A percentile compares a stretch with the other conserved stretches of the same genome.
Evolutionary conservation across 2,329 filamentous ascomycete species (phyloP).

Genomic region (Didymella lethalis): DNA sequence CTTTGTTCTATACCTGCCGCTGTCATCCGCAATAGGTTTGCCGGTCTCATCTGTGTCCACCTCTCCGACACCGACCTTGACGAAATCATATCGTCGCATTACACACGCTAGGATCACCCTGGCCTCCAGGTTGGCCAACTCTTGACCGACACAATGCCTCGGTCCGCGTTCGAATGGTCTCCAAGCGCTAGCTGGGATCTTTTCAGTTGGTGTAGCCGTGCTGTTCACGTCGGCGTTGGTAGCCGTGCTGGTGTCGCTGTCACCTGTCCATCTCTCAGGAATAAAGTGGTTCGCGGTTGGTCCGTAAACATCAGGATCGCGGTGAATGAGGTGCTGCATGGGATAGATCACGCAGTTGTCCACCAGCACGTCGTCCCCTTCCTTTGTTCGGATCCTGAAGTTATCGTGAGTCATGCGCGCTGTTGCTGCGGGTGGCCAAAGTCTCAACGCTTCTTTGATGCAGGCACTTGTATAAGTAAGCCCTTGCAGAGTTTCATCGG

Average conservation of each 20-base stretch:
- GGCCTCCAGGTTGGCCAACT: slow-evolving; percentile 63
- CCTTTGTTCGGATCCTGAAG: slow-evolving; percentile 54
- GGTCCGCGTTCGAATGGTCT: slow-evolving; percentile 64
- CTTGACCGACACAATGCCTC: slow-evolving; percentile 66
- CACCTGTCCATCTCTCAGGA: slow-evolving; percentile 52
- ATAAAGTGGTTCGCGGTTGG: slow-evolving; percentile 42
- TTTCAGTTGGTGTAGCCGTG: slow-evolving; percentile 11
- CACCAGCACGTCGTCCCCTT: slow-evolving; percentile 54
- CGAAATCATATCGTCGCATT: slow-evolving; percentile 45
- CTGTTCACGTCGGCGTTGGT: slow-evolving; percentile 25
- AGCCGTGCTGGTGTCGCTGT: slow-evolving; percentile 33
- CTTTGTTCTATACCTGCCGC: slow-evolving; percentile 41
- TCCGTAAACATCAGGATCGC: slow-evolving; percentile 45
- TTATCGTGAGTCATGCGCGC: slow-evolving; percentile 52
- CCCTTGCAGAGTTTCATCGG: slow-evolving; percentile 57
- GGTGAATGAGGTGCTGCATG: slow-evolving; percentile 52
- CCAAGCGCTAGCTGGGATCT: slow-evolving; percentile 57
- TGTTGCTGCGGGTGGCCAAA: slow-evolving; percentile 61
- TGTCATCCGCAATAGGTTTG: slow-evolving; percentile 34
- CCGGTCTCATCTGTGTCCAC: slow-evolving; percentile 37
- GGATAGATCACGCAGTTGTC: slow-evolving; percentile 57
- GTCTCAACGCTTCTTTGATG: slow-evolving; percentile 63
- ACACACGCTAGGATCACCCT: slow-evolving; percentile 59
- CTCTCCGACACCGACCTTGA: slow-evolving; percentile 47
- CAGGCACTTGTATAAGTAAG: slow-evolving; percentile 63